Evolutionary conservation across 768 basidiomycete species (phyloP), one percentile per base, ranked within the genome.

Genomic region (Lactarius sanguifluus): DNA sequence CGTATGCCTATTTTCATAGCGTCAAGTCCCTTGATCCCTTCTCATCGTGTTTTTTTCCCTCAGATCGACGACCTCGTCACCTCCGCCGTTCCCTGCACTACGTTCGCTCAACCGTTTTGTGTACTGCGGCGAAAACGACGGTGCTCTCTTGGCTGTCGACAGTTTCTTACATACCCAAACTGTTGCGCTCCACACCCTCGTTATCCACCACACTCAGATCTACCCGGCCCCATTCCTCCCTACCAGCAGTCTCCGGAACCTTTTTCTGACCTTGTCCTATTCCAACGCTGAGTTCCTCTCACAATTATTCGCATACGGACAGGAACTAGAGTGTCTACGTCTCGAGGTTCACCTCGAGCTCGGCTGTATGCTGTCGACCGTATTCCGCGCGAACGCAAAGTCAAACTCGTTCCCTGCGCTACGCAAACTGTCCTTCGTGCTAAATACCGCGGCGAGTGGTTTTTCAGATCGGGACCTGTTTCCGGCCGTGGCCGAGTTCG

Each of bases 401-500:
- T 45, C 65, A 25, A 62, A 64, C 28, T 76, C 78, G 2, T 80
- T 90, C 2, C 88, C 87, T 12, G 86, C 88, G 78, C 81, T 91
- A 6, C 81, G 82, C 2, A 83, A 89, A 73, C 89, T 91, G 72
- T 79, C 83, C 1, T 81, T 91, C 70, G 56, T 67, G 23, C 71
- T 76, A 34, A 65, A 69, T 56, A 71, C 69, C 59, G 72, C 61
- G 70, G 65, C 71, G 68, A 58, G 70, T 66, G 23, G 72, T 69
- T 78, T 78, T 15, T 66, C 72, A 2, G 88, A 90, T 71, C 77
- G 81, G 16, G 88, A 88, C 71, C 78, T 91, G 4, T 88, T 90
- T 77, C 87, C 87, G 2, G 82, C 89, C 9, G 80, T 91, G 52
- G 81, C 85, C 5, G 87, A 86, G 36, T 89, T 90, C 72, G 76